A percentile compares a stretch with the other conserved stretches of the same genome.
phyloP scores from a whole-genome alignment of 2,329 filamentous ascomycete genomes.

The Ascomycota sp. region DNA sequence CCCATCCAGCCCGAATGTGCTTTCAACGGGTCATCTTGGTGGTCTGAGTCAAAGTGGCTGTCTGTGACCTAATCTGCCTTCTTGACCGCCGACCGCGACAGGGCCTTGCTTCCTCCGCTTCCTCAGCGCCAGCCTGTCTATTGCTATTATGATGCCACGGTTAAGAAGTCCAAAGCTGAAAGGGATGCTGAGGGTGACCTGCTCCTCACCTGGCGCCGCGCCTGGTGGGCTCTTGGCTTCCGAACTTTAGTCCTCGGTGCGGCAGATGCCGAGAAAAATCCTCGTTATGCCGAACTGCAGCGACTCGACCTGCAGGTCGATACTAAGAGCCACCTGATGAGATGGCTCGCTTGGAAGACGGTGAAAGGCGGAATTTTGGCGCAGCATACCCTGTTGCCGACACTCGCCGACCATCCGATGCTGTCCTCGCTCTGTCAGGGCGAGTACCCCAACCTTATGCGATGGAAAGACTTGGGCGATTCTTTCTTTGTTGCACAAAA shows the following conservation, averaged over 20 bases:
- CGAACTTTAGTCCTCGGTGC: conserved; percentile 61
- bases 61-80: conserved; percentile 66
- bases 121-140: conserved; percentile 54
- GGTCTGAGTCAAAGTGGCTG: conserved; percentile 75
- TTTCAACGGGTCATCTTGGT: conserved; percentile 50
- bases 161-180: conserved; percentile 38
- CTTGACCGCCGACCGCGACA: conserved; percentile 60
- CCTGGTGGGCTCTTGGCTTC: conserved; percentile 93
- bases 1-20: conserved; percentile 58
- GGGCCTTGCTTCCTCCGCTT: conserved; percentile 65
- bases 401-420: conserved; percentile 52
- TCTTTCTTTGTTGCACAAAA: conserved; percentile 56
- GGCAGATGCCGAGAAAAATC: conserved; percentile 67
- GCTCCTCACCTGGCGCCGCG: conserved; percentile 70
- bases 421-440: conserved; percentile 55
- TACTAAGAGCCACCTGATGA: conserved; percentile 51
- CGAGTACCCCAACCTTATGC: conserved; percentile 51
- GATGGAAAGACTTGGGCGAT: conserved; percentile 50
- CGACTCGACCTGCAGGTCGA: conserved; percentile 34
- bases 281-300: conserved; percentile 53
- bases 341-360: conserved; percentile 83
- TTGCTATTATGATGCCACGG: conserved; percentile 66
- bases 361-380: conserved; percentile 72
- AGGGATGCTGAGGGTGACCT: conserved; percentile 59
- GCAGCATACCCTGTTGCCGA: conserved; percentile 65